Evolutionary conservation across 495 filamentous ascomycete genomes (phyloP).

Genomic region (Talaromyces thailandensis): DNA sequence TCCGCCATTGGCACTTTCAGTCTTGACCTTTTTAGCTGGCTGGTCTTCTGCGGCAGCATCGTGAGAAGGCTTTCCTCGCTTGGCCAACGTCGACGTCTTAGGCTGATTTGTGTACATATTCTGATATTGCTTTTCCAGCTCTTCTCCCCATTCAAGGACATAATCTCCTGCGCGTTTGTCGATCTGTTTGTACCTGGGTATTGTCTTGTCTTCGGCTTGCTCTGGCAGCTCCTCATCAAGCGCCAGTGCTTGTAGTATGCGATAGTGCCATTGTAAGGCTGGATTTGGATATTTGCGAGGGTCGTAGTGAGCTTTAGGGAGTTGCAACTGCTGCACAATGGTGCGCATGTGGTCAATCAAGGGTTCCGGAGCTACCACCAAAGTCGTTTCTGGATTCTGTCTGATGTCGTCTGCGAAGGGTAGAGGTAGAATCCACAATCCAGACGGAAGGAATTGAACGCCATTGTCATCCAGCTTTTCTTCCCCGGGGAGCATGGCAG

Average conservation of each 20-base stretch:
- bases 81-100: slow-evolving; percentile 29
- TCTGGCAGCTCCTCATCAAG: slow-evolving; percentile 87
- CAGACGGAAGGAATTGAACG: slow-evolving; percentile 65
- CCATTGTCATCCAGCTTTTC: slow-evolving; percentile 58
- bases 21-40: slow-evolving; percentile 42
- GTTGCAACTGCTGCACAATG: slow-evolving; percentile 77
- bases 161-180: slow-evolving; percentile 77
- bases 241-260: slow-evolving; percentile 84
- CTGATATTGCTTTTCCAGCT: slow-evolving; percentile 46
- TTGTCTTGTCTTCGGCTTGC: slow-evolving; percentile 69
- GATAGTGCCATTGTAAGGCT: slow-evolving; percentile 94
- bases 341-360: slow-evolving; percentile 74
- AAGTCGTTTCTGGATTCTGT: slow-evolving; percentile 52
- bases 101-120: slow-evolving; percentile 27
- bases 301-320: slow-evolving; percentile 77
- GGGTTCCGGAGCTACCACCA: slow-evolving; percentile 51
- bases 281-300: slow-evolving; percentile 89
- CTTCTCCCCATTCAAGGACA: slow-evolving; percentile 66
- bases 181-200: slow-evolving; percentile 76
- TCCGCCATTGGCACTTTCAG: slow-evolving; percentile 25
- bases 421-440: slow-evolving; percentile 81
- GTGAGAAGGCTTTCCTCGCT: slow-evolving; percentile 30
- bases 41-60: slow-evolving; percentile 19
- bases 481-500: slow-evolving; percentile 68
- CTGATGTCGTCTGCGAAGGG: slow-evolving; percentile 91